phyloP scores from a whole-genome alignment of 2,329 filamentous ascomycete genomes.

The Aurifilum marmelostoma region DNA sequence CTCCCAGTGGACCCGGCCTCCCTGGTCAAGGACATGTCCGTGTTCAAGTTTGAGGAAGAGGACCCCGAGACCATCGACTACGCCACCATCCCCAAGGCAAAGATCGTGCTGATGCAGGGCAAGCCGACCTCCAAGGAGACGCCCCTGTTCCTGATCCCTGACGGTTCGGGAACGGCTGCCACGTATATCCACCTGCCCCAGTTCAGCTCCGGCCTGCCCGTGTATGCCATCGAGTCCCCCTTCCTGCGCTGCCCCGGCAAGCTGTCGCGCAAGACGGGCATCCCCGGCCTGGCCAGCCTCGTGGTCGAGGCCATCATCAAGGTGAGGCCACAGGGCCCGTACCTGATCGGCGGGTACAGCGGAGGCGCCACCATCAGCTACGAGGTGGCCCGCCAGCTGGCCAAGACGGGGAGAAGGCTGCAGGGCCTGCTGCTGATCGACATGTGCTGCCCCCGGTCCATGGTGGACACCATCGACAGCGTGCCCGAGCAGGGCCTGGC shows the following conservation, averaged over 20 bases:
- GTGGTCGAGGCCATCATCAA: conserved; percentile 33
- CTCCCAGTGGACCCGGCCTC: conserved; percentile 9
- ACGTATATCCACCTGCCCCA: conserved; percentile 35
- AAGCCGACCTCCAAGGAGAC: conserved; percentile 26
- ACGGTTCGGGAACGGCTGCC: conserved; percentile 35
- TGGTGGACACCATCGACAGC: conserved; percentile 25
- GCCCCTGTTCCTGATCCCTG: conserved; percentile 37
- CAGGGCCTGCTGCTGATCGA: conserved; percentile 33
- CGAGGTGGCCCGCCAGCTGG: conserved; percentile 33
- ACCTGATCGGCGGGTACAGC: conserved; percentile 35
- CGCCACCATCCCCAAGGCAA: conserved; percentile 28
- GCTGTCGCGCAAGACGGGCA: conserved; percentile 30
- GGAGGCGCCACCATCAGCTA: conserved; percentile 34
- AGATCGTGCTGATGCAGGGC: conserved; percentile 36
- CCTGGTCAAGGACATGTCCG: conserved; percentile 25
- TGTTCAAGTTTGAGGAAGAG: conserved; percentile 26
- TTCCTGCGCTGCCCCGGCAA: conserved; percentile 33
- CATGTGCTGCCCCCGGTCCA: conserved; percentile 31
- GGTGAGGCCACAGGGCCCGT: conserved; percentile 32
- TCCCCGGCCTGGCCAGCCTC: conserved; percentile 29
- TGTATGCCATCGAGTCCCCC: conserved; percentile 38
- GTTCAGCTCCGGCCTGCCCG: conserved; percentile 31
- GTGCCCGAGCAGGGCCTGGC: conserved; percentile 23
- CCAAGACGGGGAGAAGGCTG: conserved; percentile 29
- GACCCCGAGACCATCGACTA: conserved; percentile 26